Evolutionary conservation across 2,329 filamentous ascomycete species (phyloP).

Genomic region (Rhynchosporium graminicola): DNA sequence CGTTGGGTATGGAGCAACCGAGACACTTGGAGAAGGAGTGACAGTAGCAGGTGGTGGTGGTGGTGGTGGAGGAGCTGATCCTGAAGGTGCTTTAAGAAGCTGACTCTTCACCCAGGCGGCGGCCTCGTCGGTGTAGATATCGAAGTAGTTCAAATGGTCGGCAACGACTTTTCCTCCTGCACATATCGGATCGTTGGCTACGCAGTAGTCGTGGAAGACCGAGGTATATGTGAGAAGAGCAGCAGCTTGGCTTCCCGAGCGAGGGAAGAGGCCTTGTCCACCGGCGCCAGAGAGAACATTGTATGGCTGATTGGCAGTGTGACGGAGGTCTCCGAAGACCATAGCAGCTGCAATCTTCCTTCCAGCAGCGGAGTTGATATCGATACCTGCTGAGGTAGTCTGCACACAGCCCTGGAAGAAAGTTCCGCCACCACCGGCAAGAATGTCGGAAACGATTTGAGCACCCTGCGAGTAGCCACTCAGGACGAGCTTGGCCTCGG

Average conservation of each 20-base stretch:
- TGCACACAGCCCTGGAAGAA: neutral
- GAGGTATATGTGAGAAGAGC: constrained; percentile 26
- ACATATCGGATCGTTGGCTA: constrained; percentile 44
- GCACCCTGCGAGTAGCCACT: constrained; percentile 47
- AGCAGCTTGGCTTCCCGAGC: neutral
- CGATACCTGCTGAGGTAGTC: constrained; percentile 18
- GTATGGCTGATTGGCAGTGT: constrained; percentile 12
- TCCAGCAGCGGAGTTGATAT: neutral
- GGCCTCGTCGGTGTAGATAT: constrained; percentile 32
- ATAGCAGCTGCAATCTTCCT: constrained; percentile 2
- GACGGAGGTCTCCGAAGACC: constrained; percentile 6
- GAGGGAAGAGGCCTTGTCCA: constrained; percentile 3
- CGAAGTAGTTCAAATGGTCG: constrained; percentile 44
- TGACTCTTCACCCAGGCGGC: constrained; percentile 1
- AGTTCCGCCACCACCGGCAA: constrained; percentile 40
- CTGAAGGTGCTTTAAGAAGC: no score
- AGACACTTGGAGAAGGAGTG: no score
- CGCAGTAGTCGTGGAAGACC: constrained; percentile 41
- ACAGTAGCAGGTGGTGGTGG: no score
- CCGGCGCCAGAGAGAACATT: constrained; percentile 1
- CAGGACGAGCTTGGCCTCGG: constrained; percentile 45
- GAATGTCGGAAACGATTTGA: constrained; percentile 43
- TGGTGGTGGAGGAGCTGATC: no score
- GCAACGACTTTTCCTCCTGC: constrained; percentile 37
- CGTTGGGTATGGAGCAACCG: no score